A percentile compares a stretch with the other conserved stretches of the same genome.
phyloP scores from a whole-genome alignment of 768 basidiomycete genomes.

The Hemileccinum rubropunctum region DNA sequence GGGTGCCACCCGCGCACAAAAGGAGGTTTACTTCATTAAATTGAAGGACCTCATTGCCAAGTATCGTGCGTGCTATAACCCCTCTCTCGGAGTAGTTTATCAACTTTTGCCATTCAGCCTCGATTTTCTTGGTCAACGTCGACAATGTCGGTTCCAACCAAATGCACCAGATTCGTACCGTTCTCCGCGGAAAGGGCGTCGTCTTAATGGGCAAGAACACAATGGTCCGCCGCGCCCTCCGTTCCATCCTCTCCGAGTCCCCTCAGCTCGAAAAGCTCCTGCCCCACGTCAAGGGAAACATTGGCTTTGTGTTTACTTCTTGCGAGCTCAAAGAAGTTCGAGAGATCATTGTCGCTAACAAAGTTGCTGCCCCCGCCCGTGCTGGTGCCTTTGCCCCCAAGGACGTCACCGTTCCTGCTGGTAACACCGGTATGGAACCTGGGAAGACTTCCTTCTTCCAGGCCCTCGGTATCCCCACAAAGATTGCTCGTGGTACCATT shows the following conservation, averaged over 20 bases:
- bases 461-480: slow-evolving; percentile 98
- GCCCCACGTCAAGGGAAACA: slow-evolving; percentile 94
- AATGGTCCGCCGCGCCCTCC: slow-evolving; percentile 98
- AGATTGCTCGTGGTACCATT: slow-evolving; percentile 99
- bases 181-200: slow-evolving; percentile 94
- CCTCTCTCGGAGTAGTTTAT: background rate
- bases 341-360: slow-evolving; percentile 91
- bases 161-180: slow-evolving; percentile 95
- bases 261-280: slow-evolving; percentile 97
- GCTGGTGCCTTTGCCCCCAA: slow-evolving; percentile 94
- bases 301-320: slow-evolving; percentile 97
- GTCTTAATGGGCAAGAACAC: slow-evolving; percentile 99
- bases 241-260: slow-evolving; percentile 82
- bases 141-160: slow-evolving; percentile 99
- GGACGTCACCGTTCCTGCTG: slow-evolving; percentile 88
- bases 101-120: slow-evolving; percentile 52
- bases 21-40: slow-evolving; percentile 89
- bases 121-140: slow-evolving; percentile 98
- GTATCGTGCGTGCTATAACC: slow-evolving; percentile 63
- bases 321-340: slow-evolving; percentile 93
- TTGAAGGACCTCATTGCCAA: slow-evolving; percentile 89
- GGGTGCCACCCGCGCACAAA: slow-evolving; percentile 90
- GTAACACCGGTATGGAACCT: slow-evolving; percentile 99
- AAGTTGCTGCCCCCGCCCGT: slow-evolving; percentile 97
- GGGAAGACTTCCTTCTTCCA: slow-evolving; percentile 99